Conservation (phyloP, 495 filamentous ascomycete species). For the Neurospora africana region DNA sequence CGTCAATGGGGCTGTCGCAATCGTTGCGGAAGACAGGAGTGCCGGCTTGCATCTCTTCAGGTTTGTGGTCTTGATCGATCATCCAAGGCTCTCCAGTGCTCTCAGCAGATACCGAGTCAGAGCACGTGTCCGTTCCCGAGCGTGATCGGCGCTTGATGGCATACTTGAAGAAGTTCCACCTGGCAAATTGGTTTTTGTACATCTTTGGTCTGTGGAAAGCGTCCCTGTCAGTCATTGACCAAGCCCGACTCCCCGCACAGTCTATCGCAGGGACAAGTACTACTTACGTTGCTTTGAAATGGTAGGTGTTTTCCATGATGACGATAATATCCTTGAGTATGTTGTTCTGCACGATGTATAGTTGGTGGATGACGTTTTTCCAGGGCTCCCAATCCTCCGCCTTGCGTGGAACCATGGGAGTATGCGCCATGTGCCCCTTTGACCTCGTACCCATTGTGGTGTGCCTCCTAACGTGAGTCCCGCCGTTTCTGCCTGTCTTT, state of each 20-base stretch:
- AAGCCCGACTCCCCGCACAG: background rate
- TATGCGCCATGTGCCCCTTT: background rate
- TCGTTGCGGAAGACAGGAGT: background rate
- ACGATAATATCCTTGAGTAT: constrained; percentile 22
- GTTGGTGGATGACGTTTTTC: constrained; percentile 17
- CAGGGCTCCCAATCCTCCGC: constrained; percentile 24
- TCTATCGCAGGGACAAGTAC: background rate
- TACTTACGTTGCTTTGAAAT: constrained; percentile 21
- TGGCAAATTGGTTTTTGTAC: constrained; percentile 25
- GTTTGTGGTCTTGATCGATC: background rate
- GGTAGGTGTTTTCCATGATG: constrained; percentile 19
- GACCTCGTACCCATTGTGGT: background rate
- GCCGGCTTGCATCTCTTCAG: background rate
- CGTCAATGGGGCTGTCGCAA: background rate
- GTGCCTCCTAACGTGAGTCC: background rate
- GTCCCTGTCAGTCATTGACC: background rate
- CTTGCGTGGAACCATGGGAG: constrained; percentile 13
- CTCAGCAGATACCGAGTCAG: background rate
- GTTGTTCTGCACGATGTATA: constrained; percentile 25
- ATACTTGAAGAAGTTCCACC: constrained; percentile 27
- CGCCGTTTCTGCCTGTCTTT: background rate
- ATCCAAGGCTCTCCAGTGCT: background rate
- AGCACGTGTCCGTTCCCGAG: constrained; percentile 3
- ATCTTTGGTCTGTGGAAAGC: constrained; percentile 18
- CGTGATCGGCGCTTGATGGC: constrained; percentile 15